These are phyloP conservation scores for Rhodotorula sphaerocarpa DNA, from an alignment of 768 basidiomycete genomes.

Conservation along the genomic window DNA sequence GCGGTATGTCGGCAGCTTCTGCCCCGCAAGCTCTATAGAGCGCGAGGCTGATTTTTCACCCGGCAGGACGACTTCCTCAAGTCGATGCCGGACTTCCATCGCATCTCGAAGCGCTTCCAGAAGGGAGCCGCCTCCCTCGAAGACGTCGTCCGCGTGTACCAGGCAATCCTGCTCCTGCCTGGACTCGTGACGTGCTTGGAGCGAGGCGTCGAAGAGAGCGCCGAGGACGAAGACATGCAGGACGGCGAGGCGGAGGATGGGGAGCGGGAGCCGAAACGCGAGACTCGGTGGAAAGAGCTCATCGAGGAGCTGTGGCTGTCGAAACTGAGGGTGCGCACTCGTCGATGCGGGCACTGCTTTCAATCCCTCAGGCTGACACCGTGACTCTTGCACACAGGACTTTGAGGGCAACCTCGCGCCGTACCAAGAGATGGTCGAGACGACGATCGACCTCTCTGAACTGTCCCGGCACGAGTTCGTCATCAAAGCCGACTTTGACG, in stretches of 20 bases:
- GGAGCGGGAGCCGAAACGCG: neutral
- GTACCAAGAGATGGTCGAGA: slow-evolving; percentile 89
- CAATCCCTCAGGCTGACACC: no score
- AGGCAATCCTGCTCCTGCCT: slow-evolving; percentile 75
- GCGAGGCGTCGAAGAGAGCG: slow-evolving; percentile 46
- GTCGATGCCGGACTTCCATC: slow-evolving; percentile 84
- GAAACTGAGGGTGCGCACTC: slow-evolving; percentile 12
- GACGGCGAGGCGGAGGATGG: neutral
- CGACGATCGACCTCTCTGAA: slow-evolving; percentile 82
- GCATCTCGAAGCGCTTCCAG: slow-evolving; percentile 84
- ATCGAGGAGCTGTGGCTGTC: slow-evolving; percentile 54
- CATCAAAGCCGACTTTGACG: slow-evolving; percentile 86
- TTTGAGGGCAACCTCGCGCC: slow-evolving; percentile 58
- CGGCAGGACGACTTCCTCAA: slow-evolving; percentile 75
- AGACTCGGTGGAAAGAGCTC: slow-evolving; percentile 43
- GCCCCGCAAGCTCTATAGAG: no score
- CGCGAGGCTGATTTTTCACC: neutral
- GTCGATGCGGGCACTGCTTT: neutral
- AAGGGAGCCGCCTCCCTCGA: slow-evolving; percentile 74
- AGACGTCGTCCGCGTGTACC: slow-evolving; percentile 91
- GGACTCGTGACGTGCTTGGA: slow-evolving; percentile 63
- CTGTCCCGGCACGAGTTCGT: slow-evolving; percentile 71
- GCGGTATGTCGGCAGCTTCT: slow-evolving; percentile 51
- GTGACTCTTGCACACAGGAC: no score
- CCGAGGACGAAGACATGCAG: slow-evolving; percentile 35